Evolutionary conservation across 2,329 filamentous ascomycete species (phyloP).

Genomic region (Ophiobolus disseminans): DNA sequence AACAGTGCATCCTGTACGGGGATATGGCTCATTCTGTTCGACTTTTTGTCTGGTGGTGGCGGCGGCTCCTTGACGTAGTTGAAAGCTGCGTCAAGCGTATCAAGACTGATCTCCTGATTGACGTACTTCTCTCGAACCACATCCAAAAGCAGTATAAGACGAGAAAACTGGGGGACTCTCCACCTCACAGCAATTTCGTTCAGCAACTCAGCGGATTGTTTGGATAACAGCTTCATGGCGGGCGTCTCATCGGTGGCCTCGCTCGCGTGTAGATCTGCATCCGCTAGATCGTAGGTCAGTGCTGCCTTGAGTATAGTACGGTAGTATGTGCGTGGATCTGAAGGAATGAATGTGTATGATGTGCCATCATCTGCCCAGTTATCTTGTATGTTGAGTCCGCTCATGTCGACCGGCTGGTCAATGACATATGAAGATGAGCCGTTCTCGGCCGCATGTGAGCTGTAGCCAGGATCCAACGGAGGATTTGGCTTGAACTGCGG

Average conservation of each 20-base stretch:
- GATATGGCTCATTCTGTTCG: slow-evolving; percentile 58
- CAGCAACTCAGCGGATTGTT: slow-evolving; percentile 80
- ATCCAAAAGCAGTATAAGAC: slow-evolving; percentile 82
- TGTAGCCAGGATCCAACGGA: slow-evolving; percentile 51
- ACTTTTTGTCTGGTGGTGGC: slow-evolving; percentile 67
- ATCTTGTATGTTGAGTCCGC: slow-evolving; percentile 67
- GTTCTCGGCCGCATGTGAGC: slow-evolving; percentile 53
- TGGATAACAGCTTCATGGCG: slow-evolving; percentile 68
- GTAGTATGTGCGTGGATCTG: slow-evolving; percentile 82
- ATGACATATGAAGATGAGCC: slow-evolving; percentile 61
- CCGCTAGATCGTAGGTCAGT: slow-evolving; percentile 67
- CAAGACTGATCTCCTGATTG: slow-evolving; percentile 79
- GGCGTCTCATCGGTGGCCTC: slow-evolving; percentile 57
- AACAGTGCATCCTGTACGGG: slow-evolving; percentile 49
- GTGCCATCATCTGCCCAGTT: slow-evolving; percentile 61
- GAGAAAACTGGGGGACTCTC: slow-evolving; percentile 84
- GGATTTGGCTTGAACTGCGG: slow-evolving; percentile 61
- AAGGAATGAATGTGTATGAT: slow-evolving; percentile 87
- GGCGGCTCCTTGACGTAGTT: slow-evolving; percentile 78
- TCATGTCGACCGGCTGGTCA: slow-evolving; percentile 74
- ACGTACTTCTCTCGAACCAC: slow-evolving; percentile 84
- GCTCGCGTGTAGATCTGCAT: slow-evolving; percentile 59
- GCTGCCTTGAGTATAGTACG: slow-evolving; percentile 81
- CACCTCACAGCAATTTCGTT: slow-evolving; percentile 86
- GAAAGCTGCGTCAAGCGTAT: slow-evolving; percentile 84